Base-by-base conservation (phyloP, 306 rosid species). In the Cucumis sativus region DNA sequence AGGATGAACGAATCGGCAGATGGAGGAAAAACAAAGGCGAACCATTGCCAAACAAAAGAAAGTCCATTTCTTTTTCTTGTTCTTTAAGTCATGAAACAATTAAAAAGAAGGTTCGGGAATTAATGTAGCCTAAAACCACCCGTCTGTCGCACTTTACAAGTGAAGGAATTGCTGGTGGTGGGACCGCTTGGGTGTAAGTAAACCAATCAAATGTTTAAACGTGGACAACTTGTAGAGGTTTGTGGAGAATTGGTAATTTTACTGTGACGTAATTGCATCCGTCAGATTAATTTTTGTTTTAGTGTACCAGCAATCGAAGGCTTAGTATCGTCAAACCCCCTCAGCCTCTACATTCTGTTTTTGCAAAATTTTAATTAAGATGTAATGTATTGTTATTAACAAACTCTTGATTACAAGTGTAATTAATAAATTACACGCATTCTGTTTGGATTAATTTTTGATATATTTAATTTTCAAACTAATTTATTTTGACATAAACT, bases 201-300 rank as follows among this genome's bases (percentile, higher is more conserved):
- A 0, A 11, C 1, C 72, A 23, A 41, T 5, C 56, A 41, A 5
- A 7, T 70, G 16, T 0, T 4, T 28, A 28, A 43, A 72, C 77
- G 77, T 72, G 77, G 77, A 28, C 13, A 4, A 0, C 45, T 72
- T 23, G 0, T 17, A 51, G 61, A 9, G 45, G 61, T 49, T 25
- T 0, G 25, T 72, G 8, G 1, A 2, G 16, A 10, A 16, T 72
- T 9, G 20, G 58, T 21, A 43, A 21, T 45, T 69, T 21, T 7
- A 67, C 30, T 2, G 57, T 45, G 75, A 69, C 75, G 75, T 69
- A 69, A 47, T 47, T 25, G 58, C 75, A 47, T 14, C 75, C 75
- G 75, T 70, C 75, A 70, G 75, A 47, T 45, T 47, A 47, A n/a
- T 68, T 30, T 35, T 35, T 17, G n/a, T n/a, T 63, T 4, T 15